A percentile compares a stretch with the other conserved stretches of the same genome.
These are phyloP conservation scores for Tulasnella calospora DNA, from an alignment of 768 basidiomycete genomes.

Conservation along the genomic window DNA sequence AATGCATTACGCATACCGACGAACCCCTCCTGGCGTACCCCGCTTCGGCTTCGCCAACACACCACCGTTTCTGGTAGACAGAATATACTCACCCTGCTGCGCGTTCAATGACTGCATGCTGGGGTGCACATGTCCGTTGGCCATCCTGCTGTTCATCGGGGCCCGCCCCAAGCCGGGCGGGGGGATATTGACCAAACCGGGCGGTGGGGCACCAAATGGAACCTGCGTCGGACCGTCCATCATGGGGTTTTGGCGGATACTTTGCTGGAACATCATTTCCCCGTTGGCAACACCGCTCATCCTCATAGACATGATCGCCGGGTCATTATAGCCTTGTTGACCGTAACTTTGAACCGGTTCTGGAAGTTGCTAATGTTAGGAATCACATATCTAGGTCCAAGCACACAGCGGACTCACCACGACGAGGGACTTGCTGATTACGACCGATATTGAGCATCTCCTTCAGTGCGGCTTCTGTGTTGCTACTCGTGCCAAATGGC, in stretches of 20 bases:
- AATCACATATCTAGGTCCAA: background rate
- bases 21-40: slow-evolving; percentile 22
- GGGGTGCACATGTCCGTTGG: background rate
- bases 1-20: slow-evolving; percentile 39
- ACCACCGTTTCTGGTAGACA: slow-evolving; percentile 55
- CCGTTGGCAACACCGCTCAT: background rate
- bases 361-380: background rate
- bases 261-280: background rate
- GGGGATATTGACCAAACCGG: slow-evolving; percentile 16
- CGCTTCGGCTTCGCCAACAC: background rate
- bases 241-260: background rate
- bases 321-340: slow-evolving; percentile 31
- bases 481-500: slow-evolving; percentile 11
- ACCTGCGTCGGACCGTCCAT: background rate
- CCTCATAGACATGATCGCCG: slow-evolving; percentile 33
- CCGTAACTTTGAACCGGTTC: background rate
- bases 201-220: slow-evolving; percentile 10
- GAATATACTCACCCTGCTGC: slow-evolving; percentile 63
- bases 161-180: slow-evolving; percentile 9
- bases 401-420: slow-evolving; percentile 17
- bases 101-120: slow-evolving; percentile 28
- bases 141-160: background rate
- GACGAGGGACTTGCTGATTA: background rate
- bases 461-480: slow-evolving; percentile 16
- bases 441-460: slow-evolving; percentile 28